Evolutionary conservation across 495 filamentous ascomycete species (phyloP).

Genomic region (Pseudotulostoma volvatum): DNA sequence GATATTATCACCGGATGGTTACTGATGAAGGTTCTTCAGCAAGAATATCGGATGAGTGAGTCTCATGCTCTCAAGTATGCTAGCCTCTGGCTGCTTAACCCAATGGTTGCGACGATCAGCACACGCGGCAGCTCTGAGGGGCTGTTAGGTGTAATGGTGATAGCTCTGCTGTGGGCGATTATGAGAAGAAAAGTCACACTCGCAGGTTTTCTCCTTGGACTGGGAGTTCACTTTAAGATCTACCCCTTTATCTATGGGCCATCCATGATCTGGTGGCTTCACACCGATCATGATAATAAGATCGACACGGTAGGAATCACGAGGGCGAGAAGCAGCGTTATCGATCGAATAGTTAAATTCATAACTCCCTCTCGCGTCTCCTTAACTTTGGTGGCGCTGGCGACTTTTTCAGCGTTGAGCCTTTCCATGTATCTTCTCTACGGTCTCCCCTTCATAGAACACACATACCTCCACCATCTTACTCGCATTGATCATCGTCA

Average conservation of each 20-base stretch:
- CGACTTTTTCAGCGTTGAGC: slow-evolving; percentile 58
- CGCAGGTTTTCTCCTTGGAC: slow-evolving; percentile 64
- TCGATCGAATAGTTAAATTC: slow-evolving; percentile 29
- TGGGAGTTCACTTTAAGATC: slow-evolving; percentile 93
- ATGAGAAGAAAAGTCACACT: slow-evolving; percentile 38
- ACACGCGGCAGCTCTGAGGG: slow-evolving; percentile 91
- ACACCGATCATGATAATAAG: slow-evolving; percentile 27
- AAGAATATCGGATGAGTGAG: slow-evolving; percentile 26
- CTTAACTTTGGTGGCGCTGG: slow-evolving; percentile 46
- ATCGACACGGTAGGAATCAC: slow-evolving; percentile 3
- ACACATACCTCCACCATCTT: slow-evolving; percentile 86
- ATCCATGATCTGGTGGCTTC: slow-evolving; percentile 79
- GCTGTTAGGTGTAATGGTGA: slow-evolving; percentile 66
- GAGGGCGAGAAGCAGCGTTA: neutral
- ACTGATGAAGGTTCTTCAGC: slow-evolving; percentile 44
- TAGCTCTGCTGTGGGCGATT: slow-evolving; percentile 67
- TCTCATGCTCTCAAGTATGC: slow-evolving; percentile 53
- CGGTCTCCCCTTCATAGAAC: slow-evolving; percentile 58
- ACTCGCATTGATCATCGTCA: slow-evolving; percentile 91
- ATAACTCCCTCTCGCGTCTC: slow-evolving; percentile 44
- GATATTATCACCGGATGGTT: slow-evolving; percentile 82
- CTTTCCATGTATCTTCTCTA: slow-evolving; percentile 59
- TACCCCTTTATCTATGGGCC: slow-evolving; percentile 92
- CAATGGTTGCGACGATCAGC: slow-evolving; percentile 94
- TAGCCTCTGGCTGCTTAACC: slow-evolving; percentile 83